Percentiles rank a stretch among this genome's conserved stretches.
phyloP scores from a whole-genome alignment of 305 asterid genomes.

The Solanum hybrid region DNA sequence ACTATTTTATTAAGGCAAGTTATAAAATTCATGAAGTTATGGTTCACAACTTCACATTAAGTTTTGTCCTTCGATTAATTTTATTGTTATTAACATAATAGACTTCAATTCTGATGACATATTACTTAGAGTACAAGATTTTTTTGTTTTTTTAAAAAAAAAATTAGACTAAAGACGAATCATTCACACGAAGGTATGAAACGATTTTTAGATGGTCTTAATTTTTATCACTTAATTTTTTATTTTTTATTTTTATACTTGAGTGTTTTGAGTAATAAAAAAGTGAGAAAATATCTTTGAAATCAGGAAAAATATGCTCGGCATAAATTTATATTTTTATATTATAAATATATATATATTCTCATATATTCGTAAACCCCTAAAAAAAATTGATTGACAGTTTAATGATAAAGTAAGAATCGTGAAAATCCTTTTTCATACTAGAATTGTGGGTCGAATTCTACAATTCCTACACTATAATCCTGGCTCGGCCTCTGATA shows the following conservation, averaged over 20 bases:
- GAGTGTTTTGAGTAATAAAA: not conserved
- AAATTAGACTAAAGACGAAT: not conserved
- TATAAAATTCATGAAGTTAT: not conserved
- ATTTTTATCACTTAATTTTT: not conserved
- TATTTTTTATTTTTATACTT: no score
- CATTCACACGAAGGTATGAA: no score
- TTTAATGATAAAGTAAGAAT: no score
- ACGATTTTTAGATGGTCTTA: no score
- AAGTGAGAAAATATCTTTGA: not conserved
- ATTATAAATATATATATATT: no score
- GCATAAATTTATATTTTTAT: not conserved
- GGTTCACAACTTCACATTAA: not conserved
- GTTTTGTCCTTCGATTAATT: not conserved
- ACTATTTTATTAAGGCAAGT: not conserved
- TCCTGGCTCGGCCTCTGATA: no score
- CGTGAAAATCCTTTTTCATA: no score
- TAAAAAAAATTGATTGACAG: no score
- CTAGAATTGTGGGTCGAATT: no score
- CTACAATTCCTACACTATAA: no score
- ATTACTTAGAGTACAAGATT: not conserved
- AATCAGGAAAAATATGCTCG: not conserved
- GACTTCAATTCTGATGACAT: not conserved
- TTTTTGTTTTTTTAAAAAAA: not conserved
- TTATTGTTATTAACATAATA: not conserved
- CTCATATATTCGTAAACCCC: no score